These are phyloP conservation scores for Dichomitus squalens DNA, from an alignment of 1,284 basidiomycete genomes.

Conservation along the genomic window DNA sequence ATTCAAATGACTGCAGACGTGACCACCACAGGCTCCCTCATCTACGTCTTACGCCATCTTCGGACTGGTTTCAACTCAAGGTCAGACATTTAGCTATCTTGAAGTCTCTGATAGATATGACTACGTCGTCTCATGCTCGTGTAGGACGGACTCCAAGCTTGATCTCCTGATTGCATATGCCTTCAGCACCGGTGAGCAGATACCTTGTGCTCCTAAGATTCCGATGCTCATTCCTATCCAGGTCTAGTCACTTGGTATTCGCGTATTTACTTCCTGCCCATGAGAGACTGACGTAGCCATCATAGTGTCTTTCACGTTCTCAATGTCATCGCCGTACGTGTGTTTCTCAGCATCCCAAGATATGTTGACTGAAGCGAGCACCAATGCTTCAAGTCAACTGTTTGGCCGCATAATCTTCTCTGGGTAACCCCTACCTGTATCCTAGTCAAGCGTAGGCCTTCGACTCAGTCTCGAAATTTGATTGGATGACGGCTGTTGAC, in stretches of 20 bases:
- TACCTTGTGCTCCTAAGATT: background rate
- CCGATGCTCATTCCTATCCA: background rate
- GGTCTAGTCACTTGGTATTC: background rate
- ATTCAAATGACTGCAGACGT: background rate
- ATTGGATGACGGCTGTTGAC: no score
- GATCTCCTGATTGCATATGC: background rate
- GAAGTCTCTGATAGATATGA: background rate
- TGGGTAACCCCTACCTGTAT: no score
- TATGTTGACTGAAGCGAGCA: no score
- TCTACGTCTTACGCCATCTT: background rate
- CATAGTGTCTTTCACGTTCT: no score
- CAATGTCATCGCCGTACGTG: no score
- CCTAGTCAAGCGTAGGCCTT: no score
- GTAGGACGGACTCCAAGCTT: background rate
- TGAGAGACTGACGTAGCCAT: no score
- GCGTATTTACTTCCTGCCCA: no score
- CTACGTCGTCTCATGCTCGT: background rate
- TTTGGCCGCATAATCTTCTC: no score
- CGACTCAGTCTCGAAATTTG: no score
- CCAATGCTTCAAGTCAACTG: no score
- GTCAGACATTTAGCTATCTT: background rate
- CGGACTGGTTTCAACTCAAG: background rate
- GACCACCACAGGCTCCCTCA: background rate
- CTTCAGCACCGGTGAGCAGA: background rate
- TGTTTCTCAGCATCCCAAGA: no score